phyloP scores from a whole-genome alignment of 176 grass and related monocot genomes.

The Saccharum officinarum region DNA sequence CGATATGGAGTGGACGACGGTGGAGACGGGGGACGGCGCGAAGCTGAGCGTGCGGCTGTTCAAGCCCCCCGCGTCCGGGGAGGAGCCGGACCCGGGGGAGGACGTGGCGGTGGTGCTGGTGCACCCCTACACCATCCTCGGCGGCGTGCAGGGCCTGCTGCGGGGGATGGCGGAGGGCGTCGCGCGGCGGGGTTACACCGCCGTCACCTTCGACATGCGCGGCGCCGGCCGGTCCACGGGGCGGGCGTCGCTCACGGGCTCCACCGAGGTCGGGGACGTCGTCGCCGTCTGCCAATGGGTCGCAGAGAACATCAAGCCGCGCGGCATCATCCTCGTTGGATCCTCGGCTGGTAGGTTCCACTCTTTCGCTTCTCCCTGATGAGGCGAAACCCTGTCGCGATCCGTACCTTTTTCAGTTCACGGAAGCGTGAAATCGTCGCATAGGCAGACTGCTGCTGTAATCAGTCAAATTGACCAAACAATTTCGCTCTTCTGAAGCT shows the following conservation, averaged over 20 bases:
- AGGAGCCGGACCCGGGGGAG: slow-evolving; percentile 20
- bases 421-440: not conserved
- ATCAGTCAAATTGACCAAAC: not conserved
- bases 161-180: slow-evolving; percentile 85
- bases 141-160: slow-evolving; percentile 90
- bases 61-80: slow-evolving; percentile 49
- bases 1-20: slow-evolving; percentile 74
- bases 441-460: not conserved
- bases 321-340: slow-evolving; percentile 69
- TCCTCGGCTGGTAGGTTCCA: slow-evolving; percentile 69
- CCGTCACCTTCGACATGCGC: slow-evolving; percentile 97
- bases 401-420: not conserved
- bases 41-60: slow-evolving; percentile 76
- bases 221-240: slow-evolving; percentile 84
- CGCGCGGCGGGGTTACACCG: slow-evolving; percentile 51
- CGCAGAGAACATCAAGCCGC: slow-evolving; percentile 41
- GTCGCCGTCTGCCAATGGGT: slow-evolving; percentile 82
- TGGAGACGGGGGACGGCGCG: slow-evolving; percentile 78
- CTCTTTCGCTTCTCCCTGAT: not conserved
- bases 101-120: slow-evolving; percentile 78
- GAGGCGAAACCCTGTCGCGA: too few relatives aligned
- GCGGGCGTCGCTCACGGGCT: slow-evolving; percentile 75
- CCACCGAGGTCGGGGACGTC: slow-evolving; percentile 74
- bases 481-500: not conserved
- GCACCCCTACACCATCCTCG: slow-evolving; percentile 88